Conservation (phyloP, 2,329 filamentous ascomycete genomes). For the Pezicula rhizophila region DNA sequence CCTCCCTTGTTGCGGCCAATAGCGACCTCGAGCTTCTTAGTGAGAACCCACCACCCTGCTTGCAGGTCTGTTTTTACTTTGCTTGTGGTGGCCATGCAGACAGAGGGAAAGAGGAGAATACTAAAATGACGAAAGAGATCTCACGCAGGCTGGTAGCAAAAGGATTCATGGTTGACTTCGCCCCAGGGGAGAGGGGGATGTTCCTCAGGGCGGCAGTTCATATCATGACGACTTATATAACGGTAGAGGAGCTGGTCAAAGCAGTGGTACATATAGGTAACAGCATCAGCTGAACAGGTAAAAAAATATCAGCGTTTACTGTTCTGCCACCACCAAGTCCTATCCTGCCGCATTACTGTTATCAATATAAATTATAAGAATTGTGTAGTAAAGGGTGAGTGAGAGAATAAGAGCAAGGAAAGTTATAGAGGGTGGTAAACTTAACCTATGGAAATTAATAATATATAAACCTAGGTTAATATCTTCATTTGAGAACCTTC, state of each 20-base stretch:
- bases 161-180: constrained; percentile 62
- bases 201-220: constrained; percentile 68
- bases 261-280: constrained; percentile 40
- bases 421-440: too few relatives aligned
- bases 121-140: constrained; percentile 48
- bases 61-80: constrained; percentile 95
- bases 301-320: too few relatives aligned
- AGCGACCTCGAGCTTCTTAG: constrained; percentile 66
- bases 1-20: constrained; percentile 46
- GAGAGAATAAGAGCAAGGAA: too few relatives aligned
- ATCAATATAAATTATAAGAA: too few relatives aligned
- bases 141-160: constrained; percentile 45
- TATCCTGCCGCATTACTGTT: too few relatives aligned
- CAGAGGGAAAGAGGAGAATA: constrained; percentile 38
- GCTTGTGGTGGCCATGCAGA: constrained; percentile 49
- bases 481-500: too few relatives aligned
- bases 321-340: too few relatives aligned
- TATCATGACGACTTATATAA: constrained; percentile 50
- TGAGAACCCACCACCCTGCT: constrained; percentile 72
- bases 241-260: constrained; percentile 53
- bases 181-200: constrained; percentile 46
- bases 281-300: too few relatives aligned
- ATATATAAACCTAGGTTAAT: too few relatives aligned
- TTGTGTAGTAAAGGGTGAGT: too few relatives aligned
- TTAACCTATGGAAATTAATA: too few relatives aligned